phyloP scores from a whole-genome alignment of 805 yeast genomes.

The Yamadazyma insecticola region DNA sequence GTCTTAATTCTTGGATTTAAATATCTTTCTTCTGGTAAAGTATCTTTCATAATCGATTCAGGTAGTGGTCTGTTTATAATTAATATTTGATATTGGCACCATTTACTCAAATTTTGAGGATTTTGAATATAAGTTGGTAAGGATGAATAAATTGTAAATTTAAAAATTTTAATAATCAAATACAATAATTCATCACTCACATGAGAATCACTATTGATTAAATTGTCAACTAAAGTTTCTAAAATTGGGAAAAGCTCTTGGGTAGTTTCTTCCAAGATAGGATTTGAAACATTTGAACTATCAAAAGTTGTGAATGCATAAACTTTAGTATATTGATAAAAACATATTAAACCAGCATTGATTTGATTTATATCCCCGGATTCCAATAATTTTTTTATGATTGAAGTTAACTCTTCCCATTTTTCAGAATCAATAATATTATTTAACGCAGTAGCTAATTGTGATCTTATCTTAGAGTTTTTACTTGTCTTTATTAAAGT shows the following conservation, averaged over 20 bases:
- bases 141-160: slow-evolving; percentile 33
- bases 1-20: slow-evolving; percentile 40
- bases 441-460: slow-evolving; percentile 54
- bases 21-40: slow-evolving; percentile 23
- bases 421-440: slow-evolving; percentile 47
- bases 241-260: slow-evolving; percentile 32
- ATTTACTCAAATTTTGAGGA: slow-evolving; percentile 30
- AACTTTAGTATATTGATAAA: slow-evolving; percentile 36
- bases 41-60: slow-evolving; percentile 26
- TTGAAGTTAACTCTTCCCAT: slow-evolving; percentile 35
- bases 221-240: slow-evolving; percentile 25
- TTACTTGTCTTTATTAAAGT: slow-evolving; percentile 38
- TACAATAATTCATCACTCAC: slow-evolving; percentile 33
- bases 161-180: slow-evolving; percentile 36
- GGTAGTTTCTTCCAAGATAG: slow-evolving; percentile 36
- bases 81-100: slow-evolving; percentile 38
- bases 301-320: slow-evolving; percentile 47
- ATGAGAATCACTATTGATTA: slow-evolving; percentile 18
- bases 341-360: slow-evolving; percentile 35
- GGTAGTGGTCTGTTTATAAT: slow-evolving; percentile 39
- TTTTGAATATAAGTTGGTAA: slow-evolving; percentile 36
- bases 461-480: slow-evolving; percentile 43
- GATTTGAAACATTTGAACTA: slow-evolving; percentile 25
- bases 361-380: slow-evolving; percentile 33
- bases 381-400: slow-evolving; percentile 34